Evolutionary conservation across 1,284 basidiomycete genomes (phyloP).

Genomic region (Cryptococcus sp.): DNA sequence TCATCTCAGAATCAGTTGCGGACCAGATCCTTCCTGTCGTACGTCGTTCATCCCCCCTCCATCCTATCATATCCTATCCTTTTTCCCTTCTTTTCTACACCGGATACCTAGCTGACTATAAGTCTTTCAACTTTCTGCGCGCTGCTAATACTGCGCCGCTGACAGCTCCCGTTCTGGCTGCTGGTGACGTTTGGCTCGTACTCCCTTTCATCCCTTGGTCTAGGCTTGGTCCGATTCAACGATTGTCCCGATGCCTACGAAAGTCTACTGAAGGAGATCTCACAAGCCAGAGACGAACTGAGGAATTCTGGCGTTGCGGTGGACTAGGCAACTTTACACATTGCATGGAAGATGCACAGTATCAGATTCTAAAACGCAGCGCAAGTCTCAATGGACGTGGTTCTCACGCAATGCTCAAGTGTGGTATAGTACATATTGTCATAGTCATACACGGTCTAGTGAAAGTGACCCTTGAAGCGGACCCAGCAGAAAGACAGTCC

Average conservation of each 20-base stretch:
- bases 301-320: constrained; percentile 66
- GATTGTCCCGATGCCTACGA: constrained; percentile 76
- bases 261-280: constrained; percentile 64
- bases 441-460: background rate
- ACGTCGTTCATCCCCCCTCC: constrained; percentile 22
- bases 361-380: background rate
- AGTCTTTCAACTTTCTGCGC: too few relatives aligned
- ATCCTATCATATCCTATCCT: background rate
- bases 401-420: too few relatives aligned
- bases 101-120: too few relatives aligned
- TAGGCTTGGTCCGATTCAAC: constrained; percentile 68
- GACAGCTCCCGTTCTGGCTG: constrained; percentile 74
- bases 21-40: constrained; percentile 65
- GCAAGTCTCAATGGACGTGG: too few relatives aligned
- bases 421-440: background rate
- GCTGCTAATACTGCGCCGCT: background rate
- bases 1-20: constrained; percentile 57
- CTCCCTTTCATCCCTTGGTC: constrained; percentile 69
- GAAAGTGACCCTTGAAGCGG: background rate
- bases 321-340: constrained; percentile 55
- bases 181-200: constrained; percentile 73
- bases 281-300: constrained; percentile 68
- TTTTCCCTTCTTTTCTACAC: background rate
- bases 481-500: background rate
- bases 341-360: background rate